A percentile compares a stretch with the other conserved stretches of the same genome.
Evolutionary conservation across 306 rosid species (phyloP).

Genomic region (Castanea sativa): DNA sequence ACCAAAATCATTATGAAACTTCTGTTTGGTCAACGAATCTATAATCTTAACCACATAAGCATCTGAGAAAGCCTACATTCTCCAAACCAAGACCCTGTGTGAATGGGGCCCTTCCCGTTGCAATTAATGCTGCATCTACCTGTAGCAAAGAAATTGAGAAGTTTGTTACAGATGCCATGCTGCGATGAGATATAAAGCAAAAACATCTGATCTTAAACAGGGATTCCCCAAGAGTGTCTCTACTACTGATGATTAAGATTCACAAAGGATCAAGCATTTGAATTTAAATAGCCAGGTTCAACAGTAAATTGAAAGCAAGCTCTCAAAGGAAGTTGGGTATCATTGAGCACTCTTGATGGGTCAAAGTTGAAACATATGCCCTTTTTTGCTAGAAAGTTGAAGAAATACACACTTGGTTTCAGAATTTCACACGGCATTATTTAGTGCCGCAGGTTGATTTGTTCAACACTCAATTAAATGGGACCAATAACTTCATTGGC

Average conservation of each 20-base stretch:
- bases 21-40: neutral
- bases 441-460: neutral
- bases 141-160: slow-evolving; percentile 34
- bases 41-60: slow-evolving; percentile 15
- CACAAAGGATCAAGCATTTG: neutral
- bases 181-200: slow-evolving; percentile 7
- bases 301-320: neutral
- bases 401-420: neutral
- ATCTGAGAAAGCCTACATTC: slow-evolving; percentile 56
- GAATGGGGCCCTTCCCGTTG: slow-evolving; percentile 98
- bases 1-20: slow-evolving; percentile 5
- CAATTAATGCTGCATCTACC: slow-evolving; percentile 97
- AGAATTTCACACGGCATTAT: neutral
- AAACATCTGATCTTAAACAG: slow-evolving; percentile 1
- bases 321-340: neutral
- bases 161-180: slow-evolving; percentile 13
- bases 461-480: neutral
- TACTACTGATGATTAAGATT: neutral
- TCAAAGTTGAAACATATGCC: slow-evolving; percentile 1
- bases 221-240: neutral
- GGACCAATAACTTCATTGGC: neutral
- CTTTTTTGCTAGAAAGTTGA: too few species aligned
- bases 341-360: neutral
- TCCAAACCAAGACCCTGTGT: slow-evolving; percentile 95
- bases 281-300: slow-evolving; percentile 7